These are phyloP conservation scores for Pyrenophora seminiperda DNA, from an alignment of 2,329 filamentous ascomycete species.

Conservation along the genomic window DNA sequence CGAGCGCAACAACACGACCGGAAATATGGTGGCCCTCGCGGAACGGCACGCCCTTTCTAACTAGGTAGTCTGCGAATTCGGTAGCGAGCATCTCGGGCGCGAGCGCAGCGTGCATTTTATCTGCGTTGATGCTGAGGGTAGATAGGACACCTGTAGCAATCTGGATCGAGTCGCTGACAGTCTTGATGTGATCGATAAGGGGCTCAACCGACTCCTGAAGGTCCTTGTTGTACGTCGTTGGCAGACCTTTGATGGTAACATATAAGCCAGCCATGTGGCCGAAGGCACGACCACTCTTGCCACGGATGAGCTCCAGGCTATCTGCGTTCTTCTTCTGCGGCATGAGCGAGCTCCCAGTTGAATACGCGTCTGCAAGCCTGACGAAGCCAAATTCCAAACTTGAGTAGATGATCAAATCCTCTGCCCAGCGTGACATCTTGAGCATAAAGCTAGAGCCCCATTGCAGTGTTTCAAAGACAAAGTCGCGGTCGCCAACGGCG, in stretches of 20 bases:
- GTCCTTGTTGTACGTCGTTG: constrained; percentile 88
- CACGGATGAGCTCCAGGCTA: constrained; percentile 74
- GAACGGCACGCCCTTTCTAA: constrained; percentile 73
- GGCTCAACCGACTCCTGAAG: constrained; percentile 86
- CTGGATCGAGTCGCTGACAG: constrained; percentile 77
- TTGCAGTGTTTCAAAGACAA: constrained; percentile 79
- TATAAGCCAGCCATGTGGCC: constrained; percentile 82
- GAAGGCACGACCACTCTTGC: constrained; percentile 76
- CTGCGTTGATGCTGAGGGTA: constrained; percentile 70
- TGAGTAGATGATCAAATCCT: constrained; percentile 85
- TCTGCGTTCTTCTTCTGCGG: constrained; percentile 86
- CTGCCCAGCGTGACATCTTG: constrained; percentile 79
- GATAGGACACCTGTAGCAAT: constrained; percentile 82
- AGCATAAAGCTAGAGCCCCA: constrained; percentile 80
- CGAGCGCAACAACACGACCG: constrained; percentile 72
- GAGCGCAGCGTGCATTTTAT: constrained; percentile 78
- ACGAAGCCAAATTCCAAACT: constrained; percentile 78
- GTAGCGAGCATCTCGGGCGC: constrained; percentile 83
- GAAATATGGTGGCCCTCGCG: constrained; percentile 80
- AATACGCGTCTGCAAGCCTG: constrained; percentile 77
- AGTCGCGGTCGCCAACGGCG: constrained; percentile 78
- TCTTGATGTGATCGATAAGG: constrained; percentile 84
- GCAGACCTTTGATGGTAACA: constrained; percentile 76
- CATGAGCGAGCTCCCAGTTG: constrained; percentile 77
- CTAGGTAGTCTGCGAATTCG: constrained; percentile 69